phyloP scores from a whole-genome alignment of 2,329 filamentous ascomycete genomes.

The Fusarium foetens region DNA sequence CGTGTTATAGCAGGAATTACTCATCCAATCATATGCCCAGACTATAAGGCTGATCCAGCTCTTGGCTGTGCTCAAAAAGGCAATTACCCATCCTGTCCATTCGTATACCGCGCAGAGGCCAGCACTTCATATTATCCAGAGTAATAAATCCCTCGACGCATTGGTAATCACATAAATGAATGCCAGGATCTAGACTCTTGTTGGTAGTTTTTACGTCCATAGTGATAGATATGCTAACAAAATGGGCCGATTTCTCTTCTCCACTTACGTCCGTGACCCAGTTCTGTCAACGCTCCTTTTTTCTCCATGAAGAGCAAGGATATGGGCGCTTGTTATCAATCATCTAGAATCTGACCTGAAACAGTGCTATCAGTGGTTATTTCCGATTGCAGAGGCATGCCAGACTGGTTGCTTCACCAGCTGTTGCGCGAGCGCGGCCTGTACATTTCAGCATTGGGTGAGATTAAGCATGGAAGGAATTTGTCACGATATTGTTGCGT shows the following conservation, averaged over 20 bases:
- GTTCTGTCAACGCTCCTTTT: neutral
- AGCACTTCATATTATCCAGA: neutral
- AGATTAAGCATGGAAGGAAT: no score
- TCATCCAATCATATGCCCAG: neutral
- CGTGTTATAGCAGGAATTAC: neutral
- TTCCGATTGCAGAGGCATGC: accelerated
- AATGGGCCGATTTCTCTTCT: slow-evolving; percentile 27
- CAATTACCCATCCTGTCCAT: neutral
- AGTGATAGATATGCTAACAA: slow-evolving; percentile 10
- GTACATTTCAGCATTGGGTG: accelerated
- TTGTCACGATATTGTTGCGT: accelerated
- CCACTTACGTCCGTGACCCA: slow-evolving; percentile 6
- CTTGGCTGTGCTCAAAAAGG: neutral
- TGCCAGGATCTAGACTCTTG: slow-evolving; percentile 10
- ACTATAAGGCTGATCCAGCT: slow-evolving; percentile 13
- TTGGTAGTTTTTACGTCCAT: slow-evolving; percentile 10
- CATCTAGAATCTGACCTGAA: neutral
- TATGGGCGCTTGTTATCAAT: neutral
- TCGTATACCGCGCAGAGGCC: neutral
- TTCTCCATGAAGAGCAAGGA: neutral
- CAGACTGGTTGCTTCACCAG: neutral
- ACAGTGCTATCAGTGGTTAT: neutral
- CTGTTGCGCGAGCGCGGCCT: accelerated
- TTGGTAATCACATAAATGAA: slow-evolving; percentile 10
- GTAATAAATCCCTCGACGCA: neutral